Evolutionary conservation across 23 red algal species (phyloP).

Genomic region (Gracilariopsis chorda): DNA sequence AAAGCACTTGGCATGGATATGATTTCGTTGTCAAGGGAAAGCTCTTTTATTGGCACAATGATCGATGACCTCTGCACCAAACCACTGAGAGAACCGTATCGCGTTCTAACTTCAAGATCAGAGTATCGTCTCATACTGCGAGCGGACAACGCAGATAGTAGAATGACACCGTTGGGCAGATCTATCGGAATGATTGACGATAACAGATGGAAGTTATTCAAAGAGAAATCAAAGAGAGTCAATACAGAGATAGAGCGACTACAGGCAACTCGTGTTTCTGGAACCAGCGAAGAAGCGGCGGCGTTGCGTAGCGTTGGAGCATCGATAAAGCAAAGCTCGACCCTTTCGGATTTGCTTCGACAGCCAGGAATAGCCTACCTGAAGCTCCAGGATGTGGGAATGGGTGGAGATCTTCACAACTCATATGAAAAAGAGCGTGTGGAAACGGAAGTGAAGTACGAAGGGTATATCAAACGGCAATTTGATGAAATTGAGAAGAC

Average conservation of each 20-base stretch:
- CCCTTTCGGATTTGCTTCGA: slow-evolving; percentile 42
- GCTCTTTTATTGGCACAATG: slow-evolving; percentile 96
- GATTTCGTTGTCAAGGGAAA: slow-evolving; percentile 69
- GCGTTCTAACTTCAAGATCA: slow-evolving; percentile 94
- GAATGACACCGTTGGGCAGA: slow-evolving; percentile 86
- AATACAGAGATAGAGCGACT: slow-evolving; percentile 66
- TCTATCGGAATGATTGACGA: slow-evolving; percentile 94
- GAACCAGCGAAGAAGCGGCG: slow-evolving; percentile 7
- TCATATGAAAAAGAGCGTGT: slow-evolving; percentile 87
- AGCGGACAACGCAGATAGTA: slow-evolving; percentile 94
- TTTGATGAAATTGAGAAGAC: slow-evolving; percentile 72
- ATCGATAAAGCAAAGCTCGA: slow-evolving; percentile 39
- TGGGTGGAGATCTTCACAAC: slow-evolving; percentile 55
- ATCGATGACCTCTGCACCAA: slow-evolving; percentile 98
- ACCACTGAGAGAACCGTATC: slow-evolving; percentile 94
- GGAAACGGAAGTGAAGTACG: slow-evolving; percentile 94
- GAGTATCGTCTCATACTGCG: slow-evolving; percentile 95
- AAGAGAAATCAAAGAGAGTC: slow-evolving; percentile 69
- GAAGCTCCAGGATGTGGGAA: slow-evolving; percentile 44
- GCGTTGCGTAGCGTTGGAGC: slow-evolving; percentile 19
- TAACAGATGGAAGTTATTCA: slow-evolving; percentile 74
- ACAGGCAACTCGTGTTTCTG: slow-evolving; percentile 22
- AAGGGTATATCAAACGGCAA: slow-evolving; percentile 90
- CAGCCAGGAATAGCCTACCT: slow-evolving; percentile 77
- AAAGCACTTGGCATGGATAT: slow-evolving; percentile 36